Evolutionary conservation across 2,329 filamentous ascomycete species (phyloP), one percentile per base, ranked within the genome.

Genomic region (Teratosphaeria epicoccoides): DNA sequence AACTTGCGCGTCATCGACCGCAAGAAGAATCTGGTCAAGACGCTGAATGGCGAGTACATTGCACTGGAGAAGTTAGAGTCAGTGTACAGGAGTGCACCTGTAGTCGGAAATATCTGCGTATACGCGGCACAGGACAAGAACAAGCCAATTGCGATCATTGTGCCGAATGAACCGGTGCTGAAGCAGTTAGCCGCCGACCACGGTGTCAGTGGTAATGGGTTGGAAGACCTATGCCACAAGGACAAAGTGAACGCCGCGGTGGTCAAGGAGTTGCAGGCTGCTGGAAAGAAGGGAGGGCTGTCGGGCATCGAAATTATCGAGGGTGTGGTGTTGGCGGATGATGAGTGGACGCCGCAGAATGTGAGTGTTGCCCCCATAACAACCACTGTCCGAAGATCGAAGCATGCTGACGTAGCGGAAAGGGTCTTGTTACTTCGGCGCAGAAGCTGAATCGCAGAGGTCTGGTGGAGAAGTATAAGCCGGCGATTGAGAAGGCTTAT

Each of bases 21-120:
- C 61, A 90, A 95, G 81, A 97, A 97, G 83, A 97, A 97, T 72
- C 76, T 97, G 51, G 87, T 97, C 70, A 97, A 97, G 82, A 90
- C 93, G 57, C 80, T 88, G 58, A 89, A 90, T 55, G 91, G 91
- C 61, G 91, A 97, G 76, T 97, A 97, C 71, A 94, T 97, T 68
- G 93, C 91, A 22, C 80, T 98, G 3, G 91, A 97, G 75, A 96
- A 85, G 76, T 82, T 97, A 54, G 91, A 97, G 73, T 86, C 90
- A 2, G 78, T 95, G 50, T 97, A 96, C 74, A 84, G 90, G 56
- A 83, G 87, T 45, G 81, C 80, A 9, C 78, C 81, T n/a, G 80
- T 85, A 9, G 88, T 95, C 20, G 80, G 80, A 54, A 95, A 95
- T 72, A 82, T 96, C 66, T 93, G 93, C 76, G 79, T 95, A 43